phyloP scores from a whole-genome alignment of 305 asterid species.

The Fraxinus angustifolia region DNA sequence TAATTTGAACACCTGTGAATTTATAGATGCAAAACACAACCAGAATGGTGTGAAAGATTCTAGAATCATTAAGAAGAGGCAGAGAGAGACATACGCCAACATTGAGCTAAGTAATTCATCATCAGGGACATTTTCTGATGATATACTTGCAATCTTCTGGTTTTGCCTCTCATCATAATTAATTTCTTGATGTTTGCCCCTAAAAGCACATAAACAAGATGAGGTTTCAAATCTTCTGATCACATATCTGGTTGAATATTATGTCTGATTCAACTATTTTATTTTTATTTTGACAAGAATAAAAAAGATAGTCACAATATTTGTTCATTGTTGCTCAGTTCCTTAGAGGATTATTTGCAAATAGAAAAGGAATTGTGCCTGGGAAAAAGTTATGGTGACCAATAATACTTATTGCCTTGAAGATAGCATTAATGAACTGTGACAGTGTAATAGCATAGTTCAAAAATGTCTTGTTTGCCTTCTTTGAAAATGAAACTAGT shows the following conservation, averaged over 20 bases:
- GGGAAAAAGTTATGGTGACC: neutral
- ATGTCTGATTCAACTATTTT: neutral
- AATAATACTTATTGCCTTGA: conserved; percentile 1
- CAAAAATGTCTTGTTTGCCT: neutral
- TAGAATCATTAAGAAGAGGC: conserved; percentile 12
- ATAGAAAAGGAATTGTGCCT: neutral
- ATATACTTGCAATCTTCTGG: conserved; percentile 35
- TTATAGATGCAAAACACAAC: conserved; percentile 7
- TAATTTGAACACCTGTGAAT: neutral
- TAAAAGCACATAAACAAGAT: conserved; percentile 26
- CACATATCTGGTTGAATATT: conserved; percentile 11
- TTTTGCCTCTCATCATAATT: conserved; percentile 28
- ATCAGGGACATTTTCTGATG: conserved; percentile 39
- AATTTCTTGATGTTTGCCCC: conserved; percentile 45
- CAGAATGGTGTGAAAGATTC: conserved; percentile 10
- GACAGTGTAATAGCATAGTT: neutral
- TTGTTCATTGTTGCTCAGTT: neutral
- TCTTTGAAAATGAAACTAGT: conserved; percentile 1
- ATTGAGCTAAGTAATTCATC: conserved; percentile 60
- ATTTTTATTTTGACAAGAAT: neutral
- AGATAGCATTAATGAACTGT: conserved; percentile 5
- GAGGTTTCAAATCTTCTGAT: conserved; percentile 17
- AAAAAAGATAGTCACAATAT: conserved; percentile 4
- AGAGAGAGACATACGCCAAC: conserved; percentile 39
- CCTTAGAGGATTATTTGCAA: neutral